These are phyloP conservation scores for Blastocystis sp. DNA, from an alignment of 352 stramenopile species.

Conservation along the genomic window DNA sequence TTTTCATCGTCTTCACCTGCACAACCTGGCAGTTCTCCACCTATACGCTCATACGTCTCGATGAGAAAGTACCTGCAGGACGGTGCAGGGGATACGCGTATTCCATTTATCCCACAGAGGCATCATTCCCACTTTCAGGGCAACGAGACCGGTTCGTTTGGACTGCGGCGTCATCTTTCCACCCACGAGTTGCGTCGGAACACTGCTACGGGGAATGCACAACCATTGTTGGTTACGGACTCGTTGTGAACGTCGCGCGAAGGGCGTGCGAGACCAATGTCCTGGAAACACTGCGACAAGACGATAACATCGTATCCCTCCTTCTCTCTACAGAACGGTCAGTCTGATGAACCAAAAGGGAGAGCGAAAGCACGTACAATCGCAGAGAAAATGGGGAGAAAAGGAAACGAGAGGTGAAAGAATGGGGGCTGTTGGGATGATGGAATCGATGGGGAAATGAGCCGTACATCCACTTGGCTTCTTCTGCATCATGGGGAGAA, in stretches of 20 bases:
- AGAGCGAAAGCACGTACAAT: not conserved
- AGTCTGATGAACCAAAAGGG: not conserved
- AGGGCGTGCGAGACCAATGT: not conserved
- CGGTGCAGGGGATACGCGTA: slow-evolving; percentile 90
- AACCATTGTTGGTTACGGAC: not conserved
- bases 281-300: not conserved
- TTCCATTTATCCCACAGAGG: slow-evolving; percentile 95
- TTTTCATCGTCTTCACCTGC: slow-evolving; percentile 85
- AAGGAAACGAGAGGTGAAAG: not conserved
- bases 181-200: slow-evolving; percentile 8
- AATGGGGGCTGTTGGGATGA: not conserved
- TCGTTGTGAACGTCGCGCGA: not conserved
- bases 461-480: too few relatives aligned
- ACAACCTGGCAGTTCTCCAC: slow-evolving; percentile 87
- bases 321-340: too few relatives aligned
- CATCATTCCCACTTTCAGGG: slow-evolving; percentile 98
- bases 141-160: slow-evolving; percentile 83
- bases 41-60: slow-evolving; percentile 74
- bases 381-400: not conserved
- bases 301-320: not conserved
- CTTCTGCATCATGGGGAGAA: too few relatives aligned
- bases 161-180: slow-evolving; percentile 76
- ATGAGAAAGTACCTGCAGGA: slow-evolving; percentile 77
- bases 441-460: slow-evolving; percentile 6
- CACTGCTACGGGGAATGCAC: not conserved